Evolutionary conservation across 805 yeast species (phyloP).

Genomic region (Isabelozyma heimii): DNA sequence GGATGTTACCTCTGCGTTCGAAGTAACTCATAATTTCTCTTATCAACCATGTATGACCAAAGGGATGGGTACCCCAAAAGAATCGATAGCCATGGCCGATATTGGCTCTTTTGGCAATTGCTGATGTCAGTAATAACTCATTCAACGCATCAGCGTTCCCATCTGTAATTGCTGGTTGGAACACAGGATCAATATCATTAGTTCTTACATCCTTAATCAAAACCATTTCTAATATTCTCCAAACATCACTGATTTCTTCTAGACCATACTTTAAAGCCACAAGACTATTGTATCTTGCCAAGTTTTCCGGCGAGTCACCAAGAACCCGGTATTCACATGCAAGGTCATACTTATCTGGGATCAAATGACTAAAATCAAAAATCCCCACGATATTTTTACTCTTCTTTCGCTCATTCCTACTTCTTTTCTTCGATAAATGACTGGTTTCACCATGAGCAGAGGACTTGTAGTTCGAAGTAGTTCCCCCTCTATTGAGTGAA

Average conservation of each 20-base stretch:
- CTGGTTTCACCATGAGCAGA: constrained; percentile 34
- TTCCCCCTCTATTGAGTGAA: constrained; percentile 27
- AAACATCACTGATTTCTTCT: constrained; percentile 65
- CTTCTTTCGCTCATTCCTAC: constrained; percentile 17
- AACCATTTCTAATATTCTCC: constrained; percentile 60
- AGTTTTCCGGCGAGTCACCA: constrained; percentile 60
- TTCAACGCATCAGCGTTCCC: constrained; percentile 4
- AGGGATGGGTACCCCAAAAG: constrained; percentile 80
- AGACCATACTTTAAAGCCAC: constrained; percentile 67
- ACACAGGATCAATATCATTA: constrained; percentile 11
- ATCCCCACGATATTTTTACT: constrained; percentile 57
- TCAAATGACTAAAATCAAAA: constrained; percentile 62
- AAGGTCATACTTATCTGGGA: constrained; percentile 72
- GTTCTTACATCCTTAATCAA: constrained; percentile 39
- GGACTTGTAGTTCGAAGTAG: constrained; percentile 31
- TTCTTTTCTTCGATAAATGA: constrained; percentile 9
- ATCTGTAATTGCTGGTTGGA: constrained; percentile 4
- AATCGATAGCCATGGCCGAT: constrained; percentile 24
- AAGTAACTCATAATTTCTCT: constrained; percentile 61
- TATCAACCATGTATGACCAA: constrained; percentile 68
- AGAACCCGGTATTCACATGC: constrained; percentile 65
- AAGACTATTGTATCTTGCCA: constrained; percentile 67
- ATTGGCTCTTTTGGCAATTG: constrained; percentile 2
- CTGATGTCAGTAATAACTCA: constrained; percentile 7
- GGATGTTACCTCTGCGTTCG: constrained; percentile 64